Percentiles rank a stretch among this genome's conserved stretches.
Evolutionary conservation across 768 basidiomycete species (phyloP).

Genomic region (Nevesoporus exiguus): DNA sequence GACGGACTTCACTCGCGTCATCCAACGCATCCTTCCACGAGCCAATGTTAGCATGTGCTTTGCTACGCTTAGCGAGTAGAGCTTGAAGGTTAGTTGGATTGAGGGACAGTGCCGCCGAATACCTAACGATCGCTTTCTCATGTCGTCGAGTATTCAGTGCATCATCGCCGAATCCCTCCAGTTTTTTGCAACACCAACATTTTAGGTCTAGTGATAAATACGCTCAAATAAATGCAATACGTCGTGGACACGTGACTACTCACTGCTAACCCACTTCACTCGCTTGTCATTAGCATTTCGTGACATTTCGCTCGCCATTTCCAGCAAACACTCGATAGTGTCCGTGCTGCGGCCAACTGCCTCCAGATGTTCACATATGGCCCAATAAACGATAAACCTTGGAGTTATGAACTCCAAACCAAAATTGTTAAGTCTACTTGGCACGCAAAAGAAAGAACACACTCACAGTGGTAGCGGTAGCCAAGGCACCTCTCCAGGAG

Average conservation of each 20-base stretch:
- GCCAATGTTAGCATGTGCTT: not conserved
- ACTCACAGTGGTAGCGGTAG: not conserved
- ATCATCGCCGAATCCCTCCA: not conserved
- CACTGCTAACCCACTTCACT: not conserved
- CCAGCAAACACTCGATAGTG: not conserved
- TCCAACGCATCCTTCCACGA: not conserved
- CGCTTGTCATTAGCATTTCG: not conserved
- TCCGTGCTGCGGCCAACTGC: not conserved
- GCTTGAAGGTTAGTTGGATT: not conserved
- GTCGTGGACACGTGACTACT: not conserved
- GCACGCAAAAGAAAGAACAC: not conserved
- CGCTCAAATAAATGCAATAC: not conserved
- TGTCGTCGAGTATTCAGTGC: not conserved
- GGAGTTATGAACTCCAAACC: not conserved
- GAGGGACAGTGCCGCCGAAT: not conserved
- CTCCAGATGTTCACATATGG: not conserved
- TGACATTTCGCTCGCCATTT: not conserved
- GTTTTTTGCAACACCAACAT: not conserved
- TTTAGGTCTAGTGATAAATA: not conserved
- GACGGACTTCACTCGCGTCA: not conserved
- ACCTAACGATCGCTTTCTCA: not conserved
- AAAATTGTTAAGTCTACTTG: not conserved
- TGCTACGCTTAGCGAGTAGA: not conserved
- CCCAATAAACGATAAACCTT: not conserved
- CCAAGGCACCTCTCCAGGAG: not conserved